Percentiles rank a stretch among this genome's conserved stretches.
These are phyloP conservation scores for Trichoderma sp. DNA, from an alignment of 2,329 filamentous ascomycete species.

Conservation along the genomic window DNA sequence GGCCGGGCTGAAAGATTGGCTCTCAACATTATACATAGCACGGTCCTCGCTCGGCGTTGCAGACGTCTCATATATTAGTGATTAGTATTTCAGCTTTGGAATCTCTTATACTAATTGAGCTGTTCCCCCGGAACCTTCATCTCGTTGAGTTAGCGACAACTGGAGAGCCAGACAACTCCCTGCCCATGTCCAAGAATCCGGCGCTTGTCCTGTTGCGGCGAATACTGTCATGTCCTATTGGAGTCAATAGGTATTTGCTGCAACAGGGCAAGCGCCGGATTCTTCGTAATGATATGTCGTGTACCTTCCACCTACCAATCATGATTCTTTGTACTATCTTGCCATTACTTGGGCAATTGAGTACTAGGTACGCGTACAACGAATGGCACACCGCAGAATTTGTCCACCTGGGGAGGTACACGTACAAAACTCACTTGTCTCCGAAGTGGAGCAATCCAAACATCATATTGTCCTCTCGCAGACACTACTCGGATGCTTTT, in stretches of 20 bases:
- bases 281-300: too few species aligned
- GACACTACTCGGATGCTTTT: background rate
- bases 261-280: conserved; percentile 9
- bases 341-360: background rate
- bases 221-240: too few species aligned
- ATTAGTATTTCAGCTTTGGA: background rate
- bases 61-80: background rate
- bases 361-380: background rate
- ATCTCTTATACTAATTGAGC: background rate
- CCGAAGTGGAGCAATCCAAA: background rate
- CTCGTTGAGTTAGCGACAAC: background rate
- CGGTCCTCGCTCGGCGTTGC: background rate
- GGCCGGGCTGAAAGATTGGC: background rate
- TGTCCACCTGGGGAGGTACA: background rate
- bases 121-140: background rate
- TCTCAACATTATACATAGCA: background rate
- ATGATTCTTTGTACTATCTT: background rate
- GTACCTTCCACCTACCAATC: too few species aligned
- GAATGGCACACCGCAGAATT: background rate
- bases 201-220: conserved; percentile 11
- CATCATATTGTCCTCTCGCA: background rate
- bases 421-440: background rate
- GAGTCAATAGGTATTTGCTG: background rate
- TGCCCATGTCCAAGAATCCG: background rate
- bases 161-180: background rate